Evolutionary conservation across 352 stramenopile species (phyloP).

Genomic region (Phytophthora vignae): DNA sequence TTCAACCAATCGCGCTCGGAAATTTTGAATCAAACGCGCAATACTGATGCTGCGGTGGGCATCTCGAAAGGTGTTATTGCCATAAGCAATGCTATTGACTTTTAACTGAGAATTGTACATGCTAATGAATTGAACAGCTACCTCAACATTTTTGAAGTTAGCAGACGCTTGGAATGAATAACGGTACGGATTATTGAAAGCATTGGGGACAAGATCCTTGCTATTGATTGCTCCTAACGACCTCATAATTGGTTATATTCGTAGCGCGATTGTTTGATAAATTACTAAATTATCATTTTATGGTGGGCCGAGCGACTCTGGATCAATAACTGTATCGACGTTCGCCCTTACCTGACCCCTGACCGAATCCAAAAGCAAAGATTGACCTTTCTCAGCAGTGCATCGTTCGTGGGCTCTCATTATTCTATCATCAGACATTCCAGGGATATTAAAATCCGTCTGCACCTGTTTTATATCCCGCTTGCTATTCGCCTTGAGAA

Average conservation of each 20-base stretch:
- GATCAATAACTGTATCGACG: too few relatives aligned
- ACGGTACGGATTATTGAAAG: background rate
- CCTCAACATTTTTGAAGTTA: background rate
- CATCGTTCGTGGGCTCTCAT: background rate
- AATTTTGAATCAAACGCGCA: too few relatives aligned
- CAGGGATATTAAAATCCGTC: too few relatives aligned
- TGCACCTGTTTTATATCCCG: background rate
- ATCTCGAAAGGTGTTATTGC: constrained; percentile 2
- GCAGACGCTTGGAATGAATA: background rate
- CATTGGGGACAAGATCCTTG: background rate
- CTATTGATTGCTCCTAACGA: background rate
- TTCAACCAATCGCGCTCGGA: too few relatives aligned
- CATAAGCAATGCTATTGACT: background rate
- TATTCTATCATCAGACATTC: too few relatives aligned
- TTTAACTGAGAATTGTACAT: background rate
- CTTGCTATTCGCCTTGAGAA: constrained; percentile 2
- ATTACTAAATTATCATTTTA: too few relatives aligned
- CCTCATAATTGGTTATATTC: background rate
- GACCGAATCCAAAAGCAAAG: background rate
- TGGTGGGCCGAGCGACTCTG: too few relatives aligned
- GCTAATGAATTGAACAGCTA: constrained; percentile 1
- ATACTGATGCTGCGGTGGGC: too few relatives aligned
- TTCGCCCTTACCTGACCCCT: too few relatives aligned
- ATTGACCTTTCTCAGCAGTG: background rate
- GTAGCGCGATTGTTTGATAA: background rate